Evolutionary conservation across 1,284 basidiomycete genomes (phyloP), one percentile per base, ranked within the genome.

Genomic region (Neonothopanus nambi): DNA sequence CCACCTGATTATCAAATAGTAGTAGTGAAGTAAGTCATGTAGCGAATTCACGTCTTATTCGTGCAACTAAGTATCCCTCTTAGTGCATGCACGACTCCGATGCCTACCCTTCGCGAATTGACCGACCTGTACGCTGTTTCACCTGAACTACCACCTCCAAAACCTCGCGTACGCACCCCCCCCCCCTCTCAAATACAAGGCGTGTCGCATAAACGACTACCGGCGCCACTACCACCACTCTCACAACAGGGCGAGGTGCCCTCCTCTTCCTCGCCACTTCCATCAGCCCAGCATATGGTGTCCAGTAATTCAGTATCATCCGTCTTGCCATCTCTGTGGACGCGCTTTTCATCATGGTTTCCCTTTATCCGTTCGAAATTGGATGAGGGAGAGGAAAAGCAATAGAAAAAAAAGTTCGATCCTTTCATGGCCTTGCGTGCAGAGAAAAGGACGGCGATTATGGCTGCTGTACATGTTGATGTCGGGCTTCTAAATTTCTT

Each of bases 401-500:
- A 48, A n/a, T n/a, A 18, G 26, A 15, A 47, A 33, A 28, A 56
- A 26, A 75, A 64, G 57, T 73, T 74, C 1, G 84, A 89, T 63
- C 87, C 90, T 0, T 93, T 94, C 63, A 79, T 81, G 57, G 79
- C 81, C 3, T 75, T 98, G 57, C 93, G 95, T 63, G 83, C 85
- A 17, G 96, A 96, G 0, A 91, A 90, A 65, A 89, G 93, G 62
- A 88, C 79, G 8, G 77, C 96, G 45, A 79, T 98, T 23, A 80
- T 99, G 26, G 96, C 95, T 0, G 92, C 86, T 1, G 94, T n/a
- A n/a, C n/a, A n/a, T n/a, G n/a, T 96, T 3, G 95, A 98, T 70
- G 81, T 86, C 6, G 93, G 95, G 6, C 94, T 83, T 58, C 90
- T 90, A 23, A 91, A 91, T 55, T 93, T 98, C 76, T n/a, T n/a